Evolutionary conservation across 2,329 filamentous ascomycete species (phyloP).

Genomic region (Mycogone perniciosa): DNA sequence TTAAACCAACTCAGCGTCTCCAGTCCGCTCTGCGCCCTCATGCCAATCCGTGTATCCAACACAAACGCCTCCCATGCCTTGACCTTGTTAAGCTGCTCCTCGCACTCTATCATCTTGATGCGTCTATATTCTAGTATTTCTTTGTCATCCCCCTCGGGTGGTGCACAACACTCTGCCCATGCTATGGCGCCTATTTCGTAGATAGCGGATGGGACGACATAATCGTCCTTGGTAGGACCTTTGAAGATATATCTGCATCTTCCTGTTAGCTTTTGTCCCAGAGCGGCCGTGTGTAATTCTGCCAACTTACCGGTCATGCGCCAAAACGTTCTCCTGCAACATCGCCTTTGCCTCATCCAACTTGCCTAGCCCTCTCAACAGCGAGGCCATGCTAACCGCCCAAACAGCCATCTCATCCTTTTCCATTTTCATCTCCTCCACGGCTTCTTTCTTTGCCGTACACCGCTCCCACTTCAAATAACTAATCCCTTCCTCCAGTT

Average conservation of each 20-base stretch:
- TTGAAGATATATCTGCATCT: slow-evolving; percentile 45
- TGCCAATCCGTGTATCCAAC: slow-evolving; percentile 66
- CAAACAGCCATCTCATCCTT: slow-evolving; percentile 58
- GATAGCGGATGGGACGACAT: slow-evolving; percentile 64
- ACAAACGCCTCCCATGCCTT: slow-evolving; percentile 66
- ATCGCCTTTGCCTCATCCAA: slow-evolving; percentile 59
- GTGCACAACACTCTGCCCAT: slow-evolving; percentile 62
- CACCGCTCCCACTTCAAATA: slow-evolving; percentile 62
- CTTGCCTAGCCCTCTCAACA: slow-evolving; percentile 57
- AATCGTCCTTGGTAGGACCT: slow-evolving; percentile 60
- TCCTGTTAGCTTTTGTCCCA: not conserved
- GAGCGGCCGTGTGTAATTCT: not conserved
- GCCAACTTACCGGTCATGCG: slow-evolving; percentile 52
- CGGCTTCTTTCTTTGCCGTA: slow-evolving; percentile 37
- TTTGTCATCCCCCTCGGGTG: slow-evolving; percentile 22
- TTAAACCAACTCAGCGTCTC: slow-evolving; percentile 56
- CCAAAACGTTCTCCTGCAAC: slow-evolving; percentile 58
- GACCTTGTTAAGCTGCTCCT: slow-evolving; percentile 58
- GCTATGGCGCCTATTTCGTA: slow-evolving; percentile 81
- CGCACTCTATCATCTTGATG: slow-evolving; percentile 53
- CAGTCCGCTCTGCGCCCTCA: slow-evolving; percentile 64
- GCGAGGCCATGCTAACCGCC: slow-evolving; percentile 58
- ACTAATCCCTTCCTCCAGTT: slow-evolving; percentile 57
- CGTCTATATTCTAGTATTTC: slow-evolving; percentile 33
- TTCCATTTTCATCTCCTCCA: slow-evolving; percentile 43